phyloP scores from a whole-genome alignment of 208 protist genomes.

The Leishmania arabica region DNA sequence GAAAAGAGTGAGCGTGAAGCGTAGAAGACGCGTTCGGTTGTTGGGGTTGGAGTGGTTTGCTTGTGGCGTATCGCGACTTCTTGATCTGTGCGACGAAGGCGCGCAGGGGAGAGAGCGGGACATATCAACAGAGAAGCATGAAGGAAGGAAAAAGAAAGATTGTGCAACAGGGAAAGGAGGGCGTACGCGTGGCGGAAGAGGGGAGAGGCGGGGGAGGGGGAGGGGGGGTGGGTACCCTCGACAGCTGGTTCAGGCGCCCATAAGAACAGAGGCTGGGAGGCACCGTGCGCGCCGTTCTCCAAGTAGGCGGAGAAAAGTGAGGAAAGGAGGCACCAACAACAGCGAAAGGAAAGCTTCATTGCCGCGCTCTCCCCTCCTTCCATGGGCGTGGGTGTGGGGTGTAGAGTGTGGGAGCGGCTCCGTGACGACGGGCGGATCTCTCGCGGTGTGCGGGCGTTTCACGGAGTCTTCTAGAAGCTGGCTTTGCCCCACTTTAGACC shows the following conservation, averaged over 20 bases:
- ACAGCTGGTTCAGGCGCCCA: background rate
- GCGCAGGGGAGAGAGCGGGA: background rate
- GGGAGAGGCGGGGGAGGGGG: background rate
- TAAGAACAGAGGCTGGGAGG: background rate
- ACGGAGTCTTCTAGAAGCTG: background rate
- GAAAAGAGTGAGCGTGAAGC: slow-evolving; percentile 14
- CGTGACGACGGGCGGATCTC: background rate
- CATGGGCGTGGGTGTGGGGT: background rate
- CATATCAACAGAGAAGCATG: background rate
- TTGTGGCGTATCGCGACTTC: background rate
- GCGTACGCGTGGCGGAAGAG: background rate
- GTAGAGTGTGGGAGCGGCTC: background rate
- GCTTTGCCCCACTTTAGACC: background rate
- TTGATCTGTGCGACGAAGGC: background rate
- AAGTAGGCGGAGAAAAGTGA: background rate
- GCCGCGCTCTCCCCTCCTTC: background rate
- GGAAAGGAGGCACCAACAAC: background rate
- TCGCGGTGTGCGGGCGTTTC: background rate
- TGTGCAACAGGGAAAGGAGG: background rate
- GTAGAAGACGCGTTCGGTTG: background rate
- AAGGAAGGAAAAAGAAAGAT: slow-evolving; percentile 7
- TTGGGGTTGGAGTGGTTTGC: background rate
- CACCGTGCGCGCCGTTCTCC: background rate
- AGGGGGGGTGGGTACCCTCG: background rate
- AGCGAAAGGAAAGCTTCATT: background rate